Evolutionary conservation across 176 grass and related monocot genomes (phyloP), one percentile per base, ranked within the genome.

Genomic region (Zea luxurians): DNA sequence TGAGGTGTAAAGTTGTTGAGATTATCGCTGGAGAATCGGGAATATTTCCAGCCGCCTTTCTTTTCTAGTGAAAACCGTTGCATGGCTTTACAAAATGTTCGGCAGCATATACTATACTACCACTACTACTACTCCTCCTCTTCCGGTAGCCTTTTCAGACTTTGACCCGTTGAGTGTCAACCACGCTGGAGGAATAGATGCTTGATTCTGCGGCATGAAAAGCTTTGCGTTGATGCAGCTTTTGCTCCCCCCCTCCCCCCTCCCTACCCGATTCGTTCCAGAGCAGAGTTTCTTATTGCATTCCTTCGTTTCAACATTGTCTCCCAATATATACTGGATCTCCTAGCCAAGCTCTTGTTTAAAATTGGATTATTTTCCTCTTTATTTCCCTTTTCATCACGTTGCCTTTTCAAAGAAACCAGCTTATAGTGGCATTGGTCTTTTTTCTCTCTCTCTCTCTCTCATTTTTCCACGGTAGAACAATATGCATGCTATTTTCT

Each of bases 21-120:
- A 84, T 64, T 71, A 36, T 76, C 48, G 70, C 64, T 76, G 64
- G 86, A 78, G 81, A 84, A 76, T 84, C 76, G 7, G 71, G 64
- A 84, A 88, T 46, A 27, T 27, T 0, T 27, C 86, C 8, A 4
- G 34, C n/a, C 61, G 41, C 53, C 57, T 76, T 82, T 59, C 68
- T 57, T 85, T 85, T 66, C 61, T n/a, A 34, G 81, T 57, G 81
- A 84, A 88, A n/a, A 75, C 71, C 4, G 75, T 1, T 34, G 69
- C 53, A 61, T 70, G 43, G 27, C 70, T 54, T 69, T 69, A 35
- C 12, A 2, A 61, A 64, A 69, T 42, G 82, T 48, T 75, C 54
- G 76, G 18, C 68, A 66, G 81, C 69, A 69, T 83, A 83, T 88
- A 75, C 80, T 46, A 27, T 10, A 27, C 27, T 27, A 27, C 27